Evolutionary conservation across 2,329 filamentous ascomycete genomes (phyloP).

Genomic region (Daldinia sp.): DNA sequence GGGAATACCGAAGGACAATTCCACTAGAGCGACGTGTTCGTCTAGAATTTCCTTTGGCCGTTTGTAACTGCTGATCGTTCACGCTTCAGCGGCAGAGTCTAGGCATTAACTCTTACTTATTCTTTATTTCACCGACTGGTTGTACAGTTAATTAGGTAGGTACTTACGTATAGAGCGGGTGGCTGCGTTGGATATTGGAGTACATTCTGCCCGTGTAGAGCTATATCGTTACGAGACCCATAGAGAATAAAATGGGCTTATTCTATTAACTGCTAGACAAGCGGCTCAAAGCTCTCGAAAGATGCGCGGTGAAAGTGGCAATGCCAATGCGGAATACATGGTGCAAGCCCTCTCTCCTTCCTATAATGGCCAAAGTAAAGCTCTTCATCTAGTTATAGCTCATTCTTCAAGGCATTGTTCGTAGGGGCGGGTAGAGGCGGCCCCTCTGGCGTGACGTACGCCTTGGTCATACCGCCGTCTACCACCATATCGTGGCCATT

Average conservation of each 20-base stretch:
- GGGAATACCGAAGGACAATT: slow-evolving; percentile 88
- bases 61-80: slow-evolving; percentile 4
- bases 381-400: slow-evolving; percentile 52
- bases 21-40: slow-evolving; percentile 32
- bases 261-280: background rate
- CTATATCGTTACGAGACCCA: background rate
- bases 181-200: slow-evolving; percentile 7
- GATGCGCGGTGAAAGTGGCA: background rate
- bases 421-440: slow-evolving; percentile 64
- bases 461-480: slow-evolving; percentile 95
- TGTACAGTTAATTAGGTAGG: background rate
- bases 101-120: background rate
- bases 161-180: slow-evolving; percentile 9
- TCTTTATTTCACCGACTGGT: background rate
- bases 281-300: background rate
- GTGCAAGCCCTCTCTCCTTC: background rate
- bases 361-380: background rate
- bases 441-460: slow-evolving; percentile 80
- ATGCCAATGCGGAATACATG: background rate
- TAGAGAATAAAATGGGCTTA: background rate
- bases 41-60: background rate
- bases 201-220: background rate
- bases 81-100: slow-evolving; percentile 29
- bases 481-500: slow-evolving; percentile 94
- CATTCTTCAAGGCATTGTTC: slow-evolving; percentile 70